These are phyloP conservation scores for Podospora tetraspora DNA, from an alignment of 495 filamentous ascomycete genomes.

Conservation along the genomic window DNA sequence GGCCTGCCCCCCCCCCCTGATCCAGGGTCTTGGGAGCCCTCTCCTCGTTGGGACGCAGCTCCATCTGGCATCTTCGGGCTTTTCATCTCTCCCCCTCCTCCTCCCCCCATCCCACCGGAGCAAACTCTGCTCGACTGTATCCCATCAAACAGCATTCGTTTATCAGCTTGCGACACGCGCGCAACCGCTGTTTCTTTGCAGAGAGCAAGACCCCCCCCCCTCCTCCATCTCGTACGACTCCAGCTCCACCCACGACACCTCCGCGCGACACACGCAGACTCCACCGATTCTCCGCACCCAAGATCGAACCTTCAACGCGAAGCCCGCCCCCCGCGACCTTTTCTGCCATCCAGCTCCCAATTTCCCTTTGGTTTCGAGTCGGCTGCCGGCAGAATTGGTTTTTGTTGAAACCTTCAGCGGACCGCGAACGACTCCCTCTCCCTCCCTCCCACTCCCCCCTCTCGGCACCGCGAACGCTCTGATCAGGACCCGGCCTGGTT, in stretches of 20 bases:
- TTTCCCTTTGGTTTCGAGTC: background rate
- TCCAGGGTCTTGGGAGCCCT: background rate
- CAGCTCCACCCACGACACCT: background rate
- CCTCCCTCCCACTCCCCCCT: background rate
- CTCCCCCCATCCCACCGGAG: background rate
- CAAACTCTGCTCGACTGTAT: background rate
- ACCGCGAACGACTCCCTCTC: background rate
- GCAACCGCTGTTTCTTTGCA: background rate
- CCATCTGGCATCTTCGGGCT: background rate
- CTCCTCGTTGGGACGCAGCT: background rate
- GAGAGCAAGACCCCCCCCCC: background rate
- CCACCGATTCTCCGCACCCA: background rate
- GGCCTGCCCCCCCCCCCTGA: background rate
- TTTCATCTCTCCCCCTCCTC: background rate
- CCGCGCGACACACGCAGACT: background rate
- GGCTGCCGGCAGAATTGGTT: background rate
- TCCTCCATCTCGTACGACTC: background rate
- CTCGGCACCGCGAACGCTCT: conserved; percentile 1
- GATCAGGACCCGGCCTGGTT: background rate
- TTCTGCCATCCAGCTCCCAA: background rate
- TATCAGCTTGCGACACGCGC: background rate
- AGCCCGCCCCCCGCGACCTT: background rate
- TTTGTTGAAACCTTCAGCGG: background rate
- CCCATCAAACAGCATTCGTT: background rate
- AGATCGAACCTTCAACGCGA: background rate